Percentiles rank a stretch among this genome's conserved stretches.
These are phyloP conservation scores for Quercus lobata DNA, from an alignment of 331 rosid species.

Conservation along the genomic window DNA sequence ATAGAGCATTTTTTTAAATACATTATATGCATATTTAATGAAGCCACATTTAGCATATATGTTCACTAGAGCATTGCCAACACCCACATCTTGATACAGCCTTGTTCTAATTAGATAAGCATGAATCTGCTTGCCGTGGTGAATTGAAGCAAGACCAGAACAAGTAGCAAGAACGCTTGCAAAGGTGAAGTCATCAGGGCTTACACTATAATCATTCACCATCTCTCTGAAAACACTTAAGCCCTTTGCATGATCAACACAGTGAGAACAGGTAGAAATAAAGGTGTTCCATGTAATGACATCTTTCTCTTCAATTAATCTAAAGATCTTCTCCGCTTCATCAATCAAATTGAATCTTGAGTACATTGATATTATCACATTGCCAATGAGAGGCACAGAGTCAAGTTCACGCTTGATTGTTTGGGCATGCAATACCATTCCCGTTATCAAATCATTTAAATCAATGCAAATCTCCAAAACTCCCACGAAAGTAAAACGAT, in stretches of 20 bases:
- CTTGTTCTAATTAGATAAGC: constrained; percentile 27
- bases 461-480: constrained; percentile 20
- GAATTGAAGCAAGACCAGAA: constrained; percentile 27
- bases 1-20: constrained; percentile 27
- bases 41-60: constrained; percentile 45
- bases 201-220: constrained; percentile 10
- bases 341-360: constrained; percentile 18
- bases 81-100: constrained; percentile 31
- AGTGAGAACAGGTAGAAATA: constrained; percentile 26
- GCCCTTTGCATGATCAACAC: constrained; percentile 22
- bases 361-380: constrained; percentile 34
- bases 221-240: constrained; percentile 24
- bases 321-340: constrained; percentile 33
- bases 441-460: constrained; percentile 20
- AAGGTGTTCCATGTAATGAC: constrained; percentile 39
- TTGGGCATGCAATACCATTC: constrained; percentile 33
- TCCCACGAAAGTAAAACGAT: constrained; percentile 31
- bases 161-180: constrained; percentile 32
- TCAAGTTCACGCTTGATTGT: constrained; percentile 33
- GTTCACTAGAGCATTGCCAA: constrained; percentile 31
- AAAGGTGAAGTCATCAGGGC: constrained; percentile 40
- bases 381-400: constrained; percentile 31
- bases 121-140: constrained; percentile 38
- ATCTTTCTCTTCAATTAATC: constrained; percentile 33
- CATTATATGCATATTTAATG: constrained; percentile 19